Evolutionary conservation across 2,329 filamentous ascomycete species (phyloP), one percentile per base, ranked within the genome.

Genomic region (Zalaria sp.): DNA sequence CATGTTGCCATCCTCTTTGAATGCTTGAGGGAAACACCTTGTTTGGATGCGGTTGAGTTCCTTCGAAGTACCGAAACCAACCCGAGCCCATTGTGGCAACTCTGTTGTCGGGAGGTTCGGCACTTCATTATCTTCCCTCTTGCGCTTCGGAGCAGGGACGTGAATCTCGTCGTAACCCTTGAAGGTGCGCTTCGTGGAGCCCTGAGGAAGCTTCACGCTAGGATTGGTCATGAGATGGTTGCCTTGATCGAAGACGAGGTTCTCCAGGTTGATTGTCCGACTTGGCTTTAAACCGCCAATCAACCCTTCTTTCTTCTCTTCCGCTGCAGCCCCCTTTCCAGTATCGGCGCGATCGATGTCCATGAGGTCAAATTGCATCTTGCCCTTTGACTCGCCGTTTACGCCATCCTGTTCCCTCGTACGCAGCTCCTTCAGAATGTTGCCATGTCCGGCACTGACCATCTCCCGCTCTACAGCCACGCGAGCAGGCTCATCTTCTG

Each of bases 181-280:
- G 66, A 95, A 95, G 0, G 84, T 86, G 38, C 87, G 77, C 62
- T 96, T 95, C 0, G 85, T 95, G 2, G 91, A 94, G 7, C 91
- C 91, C 58, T 94, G 86, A 0, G 91, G 91, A 18, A 98, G 72
- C 48, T 83, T 82, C 37, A 98, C 91, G 57, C 87, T 95, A 5
- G 87, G 83, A 54, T 98, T 98, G n/a, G 91, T 96, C 89, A 96
- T 98, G 35, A 98, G 72, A 67, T 98, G 91, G 55, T 96, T 98
- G 41, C 91, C 91, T 63, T 96, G 89, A 52, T 96, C 91, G 57
- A 98, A 98, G 34, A 95, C 75, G 29, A 98, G 75, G 54, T 96
- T 96, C 44, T 98, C 89, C 40, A 98, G 70, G 57, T 96, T 96
- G 59, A 98, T 86, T 36, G 86, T 67, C 57, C 84, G 85, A 51